Evolutionary conservation across 1,139 yeast genomes (phyloP), one percentile per base, ranked within the genome.

Genomic region (Geotrichum histeridarum): DNA sequence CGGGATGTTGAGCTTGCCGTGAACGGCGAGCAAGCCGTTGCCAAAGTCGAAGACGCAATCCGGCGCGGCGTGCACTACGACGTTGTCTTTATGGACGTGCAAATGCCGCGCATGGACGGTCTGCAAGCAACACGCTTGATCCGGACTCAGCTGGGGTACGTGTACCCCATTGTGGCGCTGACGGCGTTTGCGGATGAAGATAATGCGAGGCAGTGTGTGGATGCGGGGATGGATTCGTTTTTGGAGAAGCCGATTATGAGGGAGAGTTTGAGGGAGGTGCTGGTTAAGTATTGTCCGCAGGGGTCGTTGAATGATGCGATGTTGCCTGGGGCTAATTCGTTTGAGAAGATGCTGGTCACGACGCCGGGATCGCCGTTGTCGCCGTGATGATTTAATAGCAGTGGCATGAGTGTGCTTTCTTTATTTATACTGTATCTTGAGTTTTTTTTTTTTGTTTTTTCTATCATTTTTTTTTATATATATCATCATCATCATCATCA

Each of bases 51-150:
- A 59, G 77, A 76, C 38, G 74, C 83, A 4, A 73, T 75, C 54
- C 76, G 72, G 17, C 63, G 65, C 14, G 69, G 72, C 2, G 55
- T 63, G 5, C 64, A 62, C 42, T 89, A 77, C 67, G 93, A 86
- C 64, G 71, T 93, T 52, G 81, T 93, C 7, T 86, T 93, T 65
- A 91, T 93, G 98, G 99, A 93, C 71, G 89, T 93, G 53, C 96
- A 91, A 69, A 93, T 93, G 99, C 99, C 98, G 2, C 83, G 81
- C 61, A 78, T 88, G 62, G 95, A 90, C 69, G 99, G 99, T 1
- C 72, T 91, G 44, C 76, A 82, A 36, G 95, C 98, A 1, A 88
- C 97, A 0, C 79, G 76, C 62, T 75, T 79, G 67, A 86, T 93
- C 44, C 76, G 96, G 50, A 73, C 78, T 31, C 82, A 84, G 50